phyloP scores from a whole-genome alignment of 352 stramenopile species.

The Phytophthora citricola region DNA sequence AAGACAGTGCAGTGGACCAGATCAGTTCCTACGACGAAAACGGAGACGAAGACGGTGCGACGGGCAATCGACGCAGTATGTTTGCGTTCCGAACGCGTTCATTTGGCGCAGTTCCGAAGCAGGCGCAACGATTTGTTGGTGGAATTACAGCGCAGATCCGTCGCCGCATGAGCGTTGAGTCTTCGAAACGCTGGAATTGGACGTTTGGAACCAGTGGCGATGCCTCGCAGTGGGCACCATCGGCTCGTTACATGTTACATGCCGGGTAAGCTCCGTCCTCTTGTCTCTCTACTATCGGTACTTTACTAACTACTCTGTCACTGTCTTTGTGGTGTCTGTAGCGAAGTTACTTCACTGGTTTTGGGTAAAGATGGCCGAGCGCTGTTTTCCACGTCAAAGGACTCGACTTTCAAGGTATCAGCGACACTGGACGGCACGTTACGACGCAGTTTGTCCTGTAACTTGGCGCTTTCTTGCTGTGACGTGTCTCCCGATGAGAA shows the following conservation, averaged over 20 bases:
- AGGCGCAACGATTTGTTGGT: constrained; percentile 77
- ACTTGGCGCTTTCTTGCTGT: constrained; percentile 79
- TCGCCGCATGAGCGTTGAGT: constrained; percentile 76
- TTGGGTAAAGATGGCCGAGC: constrained; percentile 65
- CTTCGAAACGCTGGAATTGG: constrained; percentile 76
- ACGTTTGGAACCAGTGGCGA: constrained; percentile 60
- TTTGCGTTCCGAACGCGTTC: constrained; percentile 75
- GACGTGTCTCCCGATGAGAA: constrained; percentile 85
- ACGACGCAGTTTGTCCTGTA: constrained; percentile 76
- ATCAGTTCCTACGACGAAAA: constrained; percentile 35
- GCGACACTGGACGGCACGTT: constrained; percentile 70
- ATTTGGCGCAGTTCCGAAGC: constrained; percentile 69
- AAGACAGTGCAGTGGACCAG: constrained; percentile 21
- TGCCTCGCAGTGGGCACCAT: constrained; percentile 65
- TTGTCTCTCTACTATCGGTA: not conserved
- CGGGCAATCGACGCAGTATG: constrained; percentile 55
- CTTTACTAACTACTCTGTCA: not conserved
- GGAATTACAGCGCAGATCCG: constrained; percentile 80
- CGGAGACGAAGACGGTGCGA: constrained; percentile 32
- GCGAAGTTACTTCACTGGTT: constrained; percentile 76
- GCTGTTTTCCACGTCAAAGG: constrained; percentile 76
- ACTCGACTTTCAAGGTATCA: constrained; percentile 83
- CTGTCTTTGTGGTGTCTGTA: constrained; percentile 18
- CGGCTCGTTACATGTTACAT: constrained; percentile 71
- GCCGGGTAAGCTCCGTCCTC: constrained; percentile 50